Evolutionary conservation across 257 asterid genomes (phyloP).

Genomic region (Forsythia suspensa): DNA sequence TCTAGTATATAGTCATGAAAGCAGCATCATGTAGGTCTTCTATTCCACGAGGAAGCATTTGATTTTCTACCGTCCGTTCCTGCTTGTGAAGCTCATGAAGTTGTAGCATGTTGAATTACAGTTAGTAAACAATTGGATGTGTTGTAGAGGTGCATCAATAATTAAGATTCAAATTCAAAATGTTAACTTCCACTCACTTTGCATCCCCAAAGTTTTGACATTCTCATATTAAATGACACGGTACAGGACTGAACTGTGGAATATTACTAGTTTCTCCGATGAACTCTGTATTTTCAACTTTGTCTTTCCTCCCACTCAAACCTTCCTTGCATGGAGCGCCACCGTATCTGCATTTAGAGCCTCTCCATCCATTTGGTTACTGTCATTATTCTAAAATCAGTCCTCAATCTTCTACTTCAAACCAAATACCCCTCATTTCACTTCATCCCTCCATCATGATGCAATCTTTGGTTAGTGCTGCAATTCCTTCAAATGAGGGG

Average conservation of each 20-base stretch:
- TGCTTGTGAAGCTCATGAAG: neutral
- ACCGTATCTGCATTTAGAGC: constrained; percentile 11
- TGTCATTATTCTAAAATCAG: constrained; percentile 5
- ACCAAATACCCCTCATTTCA: constrained; percentile 22
- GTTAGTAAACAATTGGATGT: neutral
- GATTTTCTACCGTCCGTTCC: neutral
- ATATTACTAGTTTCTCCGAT: neutral
- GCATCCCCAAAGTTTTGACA: neutral
- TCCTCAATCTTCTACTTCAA: constrained; percentile 23
- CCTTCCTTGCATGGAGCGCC: constrained; percentile 26
- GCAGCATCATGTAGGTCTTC: neutral
- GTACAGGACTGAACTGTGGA: neutral
- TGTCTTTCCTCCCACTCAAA: constrained; percentile 31
- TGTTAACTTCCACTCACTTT: neutral
- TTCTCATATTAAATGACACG: neutral
- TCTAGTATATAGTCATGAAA: neutral
- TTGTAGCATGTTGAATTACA: neutral
- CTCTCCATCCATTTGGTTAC: constrained; percentile 14
- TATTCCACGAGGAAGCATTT: neutral
- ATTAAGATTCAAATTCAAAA: neutral
- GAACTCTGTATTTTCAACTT: constrained; percentile 32
- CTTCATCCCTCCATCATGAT: constrained; percentile 1
- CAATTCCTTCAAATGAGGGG: constrained; percentile 44
- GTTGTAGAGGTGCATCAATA: neutral
- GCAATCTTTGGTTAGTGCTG: constrained; percentile 27